phyloP scores from a whole-genome alignment of 257 asterid species.

The Catharanthus roseus region DNA sequence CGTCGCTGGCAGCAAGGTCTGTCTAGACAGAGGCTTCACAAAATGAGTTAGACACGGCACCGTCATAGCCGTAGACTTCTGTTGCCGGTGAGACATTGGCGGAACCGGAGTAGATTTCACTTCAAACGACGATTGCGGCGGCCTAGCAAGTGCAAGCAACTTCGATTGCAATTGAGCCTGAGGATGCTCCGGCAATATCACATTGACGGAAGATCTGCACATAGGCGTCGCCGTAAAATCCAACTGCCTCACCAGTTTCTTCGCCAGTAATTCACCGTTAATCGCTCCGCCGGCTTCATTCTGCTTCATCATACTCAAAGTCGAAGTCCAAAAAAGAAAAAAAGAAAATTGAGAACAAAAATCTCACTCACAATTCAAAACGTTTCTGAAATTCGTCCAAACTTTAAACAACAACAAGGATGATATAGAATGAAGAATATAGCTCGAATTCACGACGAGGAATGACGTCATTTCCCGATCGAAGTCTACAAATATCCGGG shows the following conservation, averaged over 20 bases:
- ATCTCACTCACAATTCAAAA: constrained; percentile 2
- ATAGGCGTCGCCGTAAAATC: constrained; percentile 36
- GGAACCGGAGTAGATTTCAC: constrained; percentile 23
- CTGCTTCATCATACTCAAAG: constrained; percentile 39
- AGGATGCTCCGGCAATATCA: constrained; percentile 43
- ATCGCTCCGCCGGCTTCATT: constrained; percentile 22
- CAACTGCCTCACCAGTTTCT: constrained; percentile 49
- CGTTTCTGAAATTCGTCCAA: background rate
- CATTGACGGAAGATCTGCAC: constrained; percentile 23
- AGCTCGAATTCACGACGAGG: background rate
- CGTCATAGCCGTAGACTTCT: background rate
- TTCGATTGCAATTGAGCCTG: constrained; percentile 42
- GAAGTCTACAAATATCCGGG: background rate
- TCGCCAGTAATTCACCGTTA: constrained; percentile 30
- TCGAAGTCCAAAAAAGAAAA: constrained; percentile 2
- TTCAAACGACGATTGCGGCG: constrained; percentile 22
- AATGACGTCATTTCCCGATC: constrained; percentile 4
- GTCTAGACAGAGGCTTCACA: constrained; percentile 19
- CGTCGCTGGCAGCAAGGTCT: constrained; percentile 30
- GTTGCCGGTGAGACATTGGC: background rate
- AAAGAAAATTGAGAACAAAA: constrained; percentile 1
- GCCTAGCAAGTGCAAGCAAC: constrained; percentile 36
- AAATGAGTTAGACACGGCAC: constrained; percentile 27
- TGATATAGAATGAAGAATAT: background rate
- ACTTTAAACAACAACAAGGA: background rate